A percentile compares a stretch with the other conserved stretches of the same genome.
Evolutionary conservation across 257 asterid genomes (phyloP).

Genomic region (Anisodus tanguticus): DNA sequence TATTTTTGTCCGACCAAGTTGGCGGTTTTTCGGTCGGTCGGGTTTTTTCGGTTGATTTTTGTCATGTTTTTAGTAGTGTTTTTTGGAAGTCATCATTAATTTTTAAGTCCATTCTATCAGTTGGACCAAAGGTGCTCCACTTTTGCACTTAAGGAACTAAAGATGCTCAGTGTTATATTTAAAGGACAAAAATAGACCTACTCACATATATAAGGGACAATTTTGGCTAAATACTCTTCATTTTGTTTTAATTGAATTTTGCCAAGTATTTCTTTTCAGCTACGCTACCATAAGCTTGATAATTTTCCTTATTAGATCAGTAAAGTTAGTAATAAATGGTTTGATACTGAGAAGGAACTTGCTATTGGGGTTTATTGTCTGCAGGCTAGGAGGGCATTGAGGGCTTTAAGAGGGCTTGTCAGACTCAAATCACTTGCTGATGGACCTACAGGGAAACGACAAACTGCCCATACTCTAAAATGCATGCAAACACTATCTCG

Average conservation of each 20-base stretch:
- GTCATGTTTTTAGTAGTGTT: too few species aligned
- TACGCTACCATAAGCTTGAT: background rate
- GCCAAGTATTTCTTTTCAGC: slow-evolving; percentile 15
- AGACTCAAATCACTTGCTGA: slow-evolving; percentile 81
- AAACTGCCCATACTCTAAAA: slow-evolving; percentile 80
- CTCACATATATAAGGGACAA: too few species aligned
- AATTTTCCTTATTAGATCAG: background rate
- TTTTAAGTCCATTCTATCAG: too few species aligned
- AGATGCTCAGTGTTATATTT: too few species aligned
- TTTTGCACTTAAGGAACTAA: too few species aligned
- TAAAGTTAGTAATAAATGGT: background rate
- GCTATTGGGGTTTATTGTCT: slow-evolving; percentile 21
- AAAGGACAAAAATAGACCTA: too few species aligned
- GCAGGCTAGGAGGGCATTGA: slow-evolving; percentile 91
- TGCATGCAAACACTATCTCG: slow-evolving; percentile 88
- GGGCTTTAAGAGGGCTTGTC: slow-evolving; percentile 90
- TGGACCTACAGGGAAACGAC: slow-evolving; percentile 84
- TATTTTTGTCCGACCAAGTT: too few species aligned
- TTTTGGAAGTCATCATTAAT: too few species aligned
- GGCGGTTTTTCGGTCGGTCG: too few species aligned
- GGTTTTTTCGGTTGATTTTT: too few species aligned
- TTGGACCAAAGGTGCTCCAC: too few species aligned
- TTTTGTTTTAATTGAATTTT: background rate
- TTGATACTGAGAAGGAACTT: slow-evolving; percentile 6
- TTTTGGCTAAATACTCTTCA: background rate